Base-by-base conservation (phyloP, 371 early-diverging fungal species). In the Dichotomocladium elegans region DNA sequence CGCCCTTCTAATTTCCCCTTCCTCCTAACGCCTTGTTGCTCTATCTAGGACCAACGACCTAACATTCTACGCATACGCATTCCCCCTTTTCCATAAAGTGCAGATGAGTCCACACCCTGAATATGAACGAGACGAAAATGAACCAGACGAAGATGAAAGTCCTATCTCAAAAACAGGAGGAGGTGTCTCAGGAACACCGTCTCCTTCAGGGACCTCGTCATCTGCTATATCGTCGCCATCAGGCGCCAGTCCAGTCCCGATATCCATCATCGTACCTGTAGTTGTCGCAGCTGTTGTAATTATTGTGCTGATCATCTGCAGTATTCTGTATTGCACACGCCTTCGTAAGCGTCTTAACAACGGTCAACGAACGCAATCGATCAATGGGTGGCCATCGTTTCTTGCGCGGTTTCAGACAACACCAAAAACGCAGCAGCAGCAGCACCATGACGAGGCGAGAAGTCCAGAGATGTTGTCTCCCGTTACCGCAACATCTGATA, bases 331-430 rank as follows among this genome's bases (percentile, higher is more conserved):
- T 22, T 55, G 55, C 30, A 30, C 48, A 14, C 47, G 55, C 12
- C 15, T 47, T 15, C 55, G 55, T 21, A 25, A 37, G 33, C 30
- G 33, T 14, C 37, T 55, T 14, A 55, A 47, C 21, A 33, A 55
- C 28, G 25, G 47, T 14, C 35, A 41, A 15, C 27, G 35, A 4
- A 47, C 55, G 14, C 42, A 30, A 29, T 30, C 48, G 1, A 55
- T 55, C 24, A 55, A 55, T 40, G 55, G 47, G 10, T 54, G 55
- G 55, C 40, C 50, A 3, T 34, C 50, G 5, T 49, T 37, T 25
- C 14, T 49, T 5, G n/a, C 45, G 31, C 35, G 29, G 22, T 49
- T 49, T 15, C 19, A 49, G 24, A n/a, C n/a, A n/a, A 14, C 28
- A 3, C 34, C 15, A 25, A 49, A 49, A 49, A 4, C 11, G 25